phyloP scores from a whole-genome alignment of 805 yeast genomes.

The Saccharomycopsis sp. region DNA sequence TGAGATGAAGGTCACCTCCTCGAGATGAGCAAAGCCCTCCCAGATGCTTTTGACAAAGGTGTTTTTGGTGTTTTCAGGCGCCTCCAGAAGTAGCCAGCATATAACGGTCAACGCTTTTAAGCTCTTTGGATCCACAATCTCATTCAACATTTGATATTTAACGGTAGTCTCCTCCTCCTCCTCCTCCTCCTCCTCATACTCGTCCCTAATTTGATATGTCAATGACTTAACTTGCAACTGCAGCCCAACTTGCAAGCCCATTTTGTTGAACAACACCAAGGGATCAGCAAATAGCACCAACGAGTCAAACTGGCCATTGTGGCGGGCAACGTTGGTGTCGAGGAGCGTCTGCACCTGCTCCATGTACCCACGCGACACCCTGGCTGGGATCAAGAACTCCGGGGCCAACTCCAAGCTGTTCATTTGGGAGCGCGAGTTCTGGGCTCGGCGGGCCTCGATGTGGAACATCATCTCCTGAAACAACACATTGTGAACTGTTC shows the following conservation, averaged over 20 bases:
- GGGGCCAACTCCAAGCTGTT: constrained; percentile 3
- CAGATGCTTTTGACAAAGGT: constrained; percentile 7
- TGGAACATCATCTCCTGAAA: constrained; percentile 1
- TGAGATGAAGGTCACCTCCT: constrained; percentile 13
- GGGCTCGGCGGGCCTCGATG: neutral
- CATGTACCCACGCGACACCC: constrained; percentile 1
- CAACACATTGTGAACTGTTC: constrained; percentile 1
- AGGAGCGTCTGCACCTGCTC: neutral
- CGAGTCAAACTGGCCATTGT: neutral
- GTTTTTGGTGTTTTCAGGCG: no score
- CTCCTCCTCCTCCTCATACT: no score
- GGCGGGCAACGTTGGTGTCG: neutral
- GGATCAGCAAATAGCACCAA: constrained; percentile 10
- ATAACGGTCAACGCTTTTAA: constrained; percentile 7
- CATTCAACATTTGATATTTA: neutral
- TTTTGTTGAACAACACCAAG: constrained; percentile 1
- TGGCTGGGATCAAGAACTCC: constrained; percentile 1
- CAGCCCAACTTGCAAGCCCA: neutral
- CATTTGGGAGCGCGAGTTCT: no score
- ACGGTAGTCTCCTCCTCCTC: neutral
- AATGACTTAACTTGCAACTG: constrained; percentile 3
- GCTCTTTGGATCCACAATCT: constrained; percentile 2
- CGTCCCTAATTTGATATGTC: constrained; percentile 12
- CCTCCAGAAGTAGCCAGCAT: constrained; percentile 13
- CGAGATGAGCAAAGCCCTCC: constrained; percentile 6